phyloP scores from a whole-genome alignment of 306 rosid species.

The Hylodesmum podocarpum region DNA sequence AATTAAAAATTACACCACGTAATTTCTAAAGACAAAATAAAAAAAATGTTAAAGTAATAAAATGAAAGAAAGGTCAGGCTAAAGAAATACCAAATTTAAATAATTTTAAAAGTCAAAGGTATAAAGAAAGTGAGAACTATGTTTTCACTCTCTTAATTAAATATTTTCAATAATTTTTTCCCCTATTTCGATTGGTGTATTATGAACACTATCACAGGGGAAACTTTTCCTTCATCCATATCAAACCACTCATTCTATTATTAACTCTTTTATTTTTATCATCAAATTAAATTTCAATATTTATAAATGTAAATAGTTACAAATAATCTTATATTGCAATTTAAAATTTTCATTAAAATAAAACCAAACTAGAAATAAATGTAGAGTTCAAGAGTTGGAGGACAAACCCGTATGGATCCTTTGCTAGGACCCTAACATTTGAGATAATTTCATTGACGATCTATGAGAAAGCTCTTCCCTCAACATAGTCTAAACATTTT shows the following conservation, averaged over 20 bases:
- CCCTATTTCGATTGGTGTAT: no score
- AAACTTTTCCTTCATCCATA: no score
- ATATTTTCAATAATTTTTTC: no score
- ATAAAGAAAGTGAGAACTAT: no score
- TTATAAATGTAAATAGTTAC: no score
- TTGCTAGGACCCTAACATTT: constrained; percentile 22
- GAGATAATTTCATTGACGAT: constrained; percentile 1
- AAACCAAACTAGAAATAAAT: neutral
- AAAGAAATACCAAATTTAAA: neutral
- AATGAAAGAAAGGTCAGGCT: neutral
- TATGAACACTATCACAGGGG: no score
- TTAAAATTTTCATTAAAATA: neutral
- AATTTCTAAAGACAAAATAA: constrained; percentile 38
- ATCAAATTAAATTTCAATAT: no score
- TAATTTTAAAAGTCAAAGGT: neutral
- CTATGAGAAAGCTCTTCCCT: neutral
- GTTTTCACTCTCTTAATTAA: no score
- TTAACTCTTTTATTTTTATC: no score
- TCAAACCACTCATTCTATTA: no score
- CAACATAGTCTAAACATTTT: neutral
- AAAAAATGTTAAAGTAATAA: neutral
- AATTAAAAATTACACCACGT: constrained; percentile 41
- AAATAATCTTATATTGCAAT: neutral
- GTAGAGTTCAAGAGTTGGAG: neutral
- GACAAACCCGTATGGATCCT: constrained; percentile 45